Evolutionary conservation across 2,329 filamentous ascomycete species (phyloP).

Genomic region (Hypoxylon sp.): DNA sequence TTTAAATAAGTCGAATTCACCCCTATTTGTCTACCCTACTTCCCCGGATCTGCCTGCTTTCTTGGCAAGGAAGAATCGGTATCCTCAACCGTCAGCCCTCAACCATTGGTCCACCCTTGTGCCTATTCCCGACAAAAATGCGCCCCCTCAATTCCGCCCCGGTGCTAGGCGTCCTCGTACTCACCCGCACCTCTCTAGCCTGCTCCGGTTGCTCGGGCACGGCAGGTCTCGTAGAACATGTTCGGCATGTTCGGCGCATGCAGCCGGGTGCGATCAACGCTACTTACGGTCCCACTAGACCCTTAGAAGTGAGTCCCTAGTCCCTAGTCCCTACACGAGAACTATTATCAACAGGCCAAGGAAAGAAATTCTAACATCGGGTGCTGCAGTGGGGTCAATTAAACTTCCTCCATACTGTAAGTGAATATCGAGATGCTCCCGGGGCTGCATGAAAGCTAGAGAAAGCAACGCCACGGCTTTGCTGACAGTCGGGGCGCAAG

Average conservation of each 20-base stretch:
- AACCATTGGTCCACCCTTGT: not conserved
- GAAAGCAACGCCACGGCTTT: not conserved
- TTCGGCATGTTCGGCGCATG: conserved; percentile 63
- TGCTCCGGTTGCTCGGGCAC: conserved; percentile 61
- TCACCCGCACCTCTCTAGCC: conserved; percentile 45
- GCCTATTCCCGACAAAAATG: conserved; percentile 21
- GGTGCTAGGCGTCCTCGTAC: conserved; percentile 16
- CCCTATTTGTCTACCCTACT: not conserved
- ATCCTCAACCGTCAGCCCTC: not conserved
- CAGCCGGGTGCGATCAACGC: conserved; percentile 61
- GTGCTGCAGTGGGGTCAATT: conserved; percentile 68
- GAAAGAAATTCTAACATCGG: conserved; percentile 6
- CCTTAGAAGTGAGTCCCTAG: conserved; percentile 57
- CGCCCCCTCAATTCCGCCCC: conserved; percentile 17
- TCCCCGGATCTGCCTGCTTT: conserved; percentile 7
- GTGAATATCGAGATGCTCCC: conserved; percentile 21
- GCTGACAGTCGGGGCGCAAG: conserved; percentile 43
- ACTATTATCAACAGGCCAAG: not conserved
- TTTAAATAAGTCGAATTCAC: conserved; percentile 14
- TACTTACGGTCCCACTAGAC: conserved; percentile 58
- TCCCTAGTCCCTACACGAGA: not conserved
- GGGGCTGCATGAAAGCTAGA: not conserved
- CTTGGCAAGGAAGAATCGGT: conserved; percentile 8
- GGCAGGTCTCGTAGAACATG: conserved; percentile 58
- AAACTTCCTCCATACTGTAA: conserved; percentile 70